These are phyloP conservation scores for Alternaria sp. DNA, from an alignment of 2,329 filamentous ascomycete genomes.

Conservation along the genomic window DNA sequence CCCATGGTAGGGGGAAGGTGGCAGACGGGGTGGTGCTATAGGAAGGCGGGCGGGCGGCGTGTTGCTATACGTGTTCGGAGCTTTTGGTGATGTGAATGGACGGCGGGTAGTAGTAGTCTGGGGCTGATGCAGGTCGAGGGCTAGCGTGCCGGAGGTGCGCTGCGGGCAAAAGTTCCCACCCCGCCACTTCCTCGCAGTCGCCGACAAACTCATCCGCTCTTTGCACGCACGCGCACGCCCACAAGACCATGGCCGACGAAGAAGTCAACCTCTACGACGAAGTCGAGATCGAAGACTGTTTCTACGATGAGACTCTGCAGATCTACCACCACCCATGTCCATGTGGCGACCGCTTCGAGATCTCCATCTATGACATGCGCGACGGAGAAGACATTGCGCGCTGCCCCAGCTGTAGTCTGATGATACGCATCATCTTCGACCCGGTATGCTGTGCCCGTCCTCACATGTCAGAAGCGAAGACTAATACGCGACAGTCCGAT, in stretches of 20 bases:
- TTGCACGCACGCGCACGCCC: neutral
- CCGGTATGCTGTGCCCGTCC: conserved; percentile 64
- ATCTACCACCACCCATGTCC: conserved; percentile 97
- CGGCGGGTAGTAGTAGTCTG: conserved; percentile 2
- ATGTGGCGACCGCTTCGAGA: conserved; percentile 96
- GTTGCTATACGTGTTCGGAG: conserved; percentile 12
- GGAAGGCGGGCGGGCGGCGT: neutral
- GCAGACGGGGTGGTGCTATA: conserved; percentile 5
- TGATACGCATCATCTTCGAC: conserved; percentile 96
- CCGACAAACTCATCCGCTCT: conserved; percentile 10
- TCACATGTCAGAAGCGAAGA: neutral
- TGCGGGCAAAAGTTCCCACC: conserved; percentile 21
- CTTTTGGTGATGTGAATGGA: conserved; percentile 14
- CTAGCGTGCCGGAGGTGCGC: conserved; percentile 22
- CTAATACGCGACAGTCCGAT: conserved; percentile 38
- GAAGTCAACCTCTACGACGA: conserved; percentile 86
- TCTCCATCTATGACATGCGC: conserved; percentile 80
- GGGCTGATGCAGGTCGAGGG: conserved; percentile 6
- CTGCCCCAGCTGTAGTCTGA: conserved; percentile 95
- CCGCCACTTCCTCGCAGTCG: conserved; percentile 9
- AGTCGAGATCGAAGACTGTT: conserved; percentile 93
- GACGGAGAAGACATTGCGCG: conserved; percentile 96
- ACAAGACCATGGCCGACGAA: conserved; percentile 44
- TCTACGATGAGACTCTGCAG: conserved; percentile 92
- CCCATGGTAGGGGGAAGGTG: conserved; percentile 25